Evolutionary conservation across 768 basidiomycete genomes (phyloP).

Genomic region (Boletus vermiculosoides): DNA sequence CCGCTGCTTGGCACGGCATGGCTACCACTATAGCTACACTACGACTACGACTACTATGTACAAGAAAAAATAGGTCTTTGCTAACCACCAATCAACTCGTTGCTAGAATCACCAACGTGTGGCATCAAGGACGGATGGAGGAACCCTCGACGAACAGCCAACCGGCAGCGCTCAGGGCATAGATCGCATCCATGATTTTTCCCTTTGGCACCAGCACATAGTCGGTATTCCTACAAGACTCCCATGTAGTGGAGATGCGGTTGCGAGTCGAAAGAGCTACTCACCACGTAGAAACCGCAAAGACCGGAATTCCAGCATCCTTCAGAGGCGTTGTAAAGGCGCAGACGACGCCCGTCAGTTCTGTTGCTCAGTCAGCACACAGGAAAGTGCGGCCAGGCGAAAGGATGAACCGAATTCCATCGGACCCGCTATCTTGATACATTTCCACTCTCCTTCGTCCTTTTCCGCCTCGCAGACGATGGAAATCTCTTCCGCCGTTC

Average conservation of each 20-base stretch:
- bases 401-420: slow-evolving; percentile 56
- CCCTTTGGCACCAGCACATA: slow-evolving; percentile 55
- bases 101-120: neutral
- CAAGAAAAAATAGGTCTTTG: neutral
- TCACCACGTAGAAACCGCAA: slow-evolving; percentile 64
- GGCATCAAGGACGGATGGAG: slow-evolving; percentile 4
- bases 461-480: slow-evolving; percentile 47
- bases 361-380: slow-evolving; percentile 30
- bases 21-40: neutral
- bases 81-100: neutral
- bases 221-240: slow-evolving; percentile 62
- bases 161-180: slow-evolving; percentile 46
- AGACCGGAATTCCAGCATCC: slow-evolving; percentile 50
- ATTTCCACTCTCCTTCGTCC: slow-evolving; percentile 49
- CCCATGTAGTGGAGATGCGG: neutral
- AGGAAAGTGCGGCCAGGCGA: neutral
- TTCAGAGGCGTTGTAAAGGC: slow-evolving; percentile 55
- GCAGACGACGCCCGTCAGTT: slow-evolving; percentile 55
- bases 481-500: slow-evolving; percentile 61
- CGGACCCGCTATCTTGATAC: slow-evolving; percentile 62
- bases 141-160: slow-evolving; percentile 39
- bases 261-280: slow-evolving; percentile 5
- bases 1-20: neutral
- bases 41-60: neutral
- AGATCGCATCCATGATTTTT: slow-evolving; percentile 40